These are phyloP conservation scores for Penicillium verrucosum DNA, from an alignment of 2,329 filamentous ascomycete species.

Conservation along the genomic window DNA sequence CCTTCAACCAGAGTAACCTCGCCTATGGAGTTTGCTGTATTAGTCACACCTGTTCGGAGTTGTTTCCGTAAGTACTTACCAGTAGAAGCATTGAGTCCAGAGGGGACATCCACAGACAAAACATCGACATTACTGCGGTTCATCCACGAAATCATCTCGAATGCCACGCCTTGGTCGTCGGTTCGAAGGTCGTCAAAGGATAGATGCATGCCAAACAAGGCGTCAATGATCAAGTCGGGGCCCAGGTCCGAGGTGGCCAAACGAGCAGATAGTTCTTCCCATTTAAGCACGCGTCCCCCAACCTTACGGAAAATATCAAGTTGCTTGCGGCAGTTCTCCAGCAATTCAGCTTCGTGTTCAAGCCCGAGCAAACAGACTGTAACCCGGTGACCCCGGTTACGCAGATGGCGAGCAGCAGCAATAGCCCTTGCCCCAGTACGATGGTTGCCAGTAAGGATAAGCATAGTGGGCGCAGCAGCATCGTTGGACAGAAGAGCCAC, in stretches of 20 bases:
- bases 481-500: constrained; percentile 65
- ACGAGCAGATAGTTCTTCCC: constrained; percentile 55
- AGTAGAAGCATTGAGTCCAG: constrained; percentile 76
- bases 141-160: constrained; percentile 89
- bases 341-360: constrained; percentile 74
- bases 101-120: constrained; percentile 85
- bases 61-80: constrained; percentile 53
- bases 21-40: constrained; percentile 35
- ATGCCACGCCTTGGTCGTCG: constrained; percentile 76
- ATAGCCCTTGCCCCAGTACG: constrained; percentile 81
- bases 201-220: constrained; percentile 78
- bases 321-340: constrained; percentile 77
- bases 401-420: constrained; percentile 79
- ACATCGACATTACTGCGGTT: constrained; percentile 82
- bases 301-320: constrained; percentile 79
- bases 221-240: constrained; percentile 82
- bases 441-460: constrained; percentile 94
- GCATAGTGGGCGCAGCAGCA: constrained; percentile 55
- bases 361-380: constrained; percentile 81
- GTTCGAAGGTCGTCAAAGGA: constrained; percentile 84
- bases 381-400: constrained; percentile 76
- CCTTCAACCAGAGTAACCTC: constrained; percentile 64
- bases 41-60: constrained; percentile 3
- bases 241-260: constrained; percentile 56
- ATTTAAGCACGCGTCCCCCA: constrained; percentile 67